Evolutionary conservation across 2,329 filamentous ascomycete species (phyloP).

Genomic region (Cryphonectria radicalis): DNA sequence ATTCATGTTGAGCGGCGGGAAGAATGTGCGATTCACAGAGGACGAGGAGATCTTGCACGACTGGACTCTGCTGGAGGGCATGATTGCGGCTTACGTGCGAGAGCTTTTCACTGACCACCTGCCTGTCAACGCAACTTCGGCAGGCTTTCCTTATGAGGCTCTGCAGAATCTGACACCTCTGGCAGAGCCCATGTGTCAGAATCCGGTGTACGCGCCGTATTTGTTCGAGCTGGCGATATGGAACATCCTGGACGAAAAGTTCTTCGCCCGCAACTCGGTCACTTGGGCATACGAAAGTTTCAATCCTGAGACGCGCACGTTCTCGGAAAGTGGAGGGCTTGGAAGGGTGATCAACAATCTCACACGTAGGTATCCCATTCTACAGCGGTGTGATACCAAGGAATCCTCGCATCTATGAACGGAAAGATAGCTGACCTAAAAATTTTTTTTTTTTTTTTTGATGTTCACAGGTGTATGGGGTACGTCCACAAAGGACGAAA

Average conservation of each 20-base stretch:
- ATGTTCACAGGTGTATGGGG: not conserved
- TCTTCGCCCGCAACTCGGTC: constrained; percentile 2
- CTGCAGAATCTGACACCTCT: not conserved
- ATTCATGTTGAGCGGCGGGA: not conserved
- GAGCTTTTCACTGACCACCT: not conserved
- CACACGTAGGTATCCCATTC: not conserved
- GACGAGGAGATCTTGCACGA: not conserved
- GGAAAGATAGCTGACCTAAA: not conserved
- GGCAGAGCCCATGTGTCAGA: not conserved
- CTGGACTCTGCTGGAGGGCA: constrained; percentile 1
- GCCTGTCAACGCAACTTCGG: not conserved
- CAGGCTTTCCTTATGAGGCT: not conserved
- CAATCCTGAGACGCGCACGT: not conserved
- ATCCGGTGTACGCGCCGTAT: constrained; percentile 1
- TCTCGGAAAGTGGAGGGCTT: not conserved
- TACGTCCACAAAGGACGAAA: not conserved
- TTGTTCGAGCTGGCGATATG: constrained; percentile 15
- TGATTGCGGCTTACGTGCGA: constrained; percentile 4
- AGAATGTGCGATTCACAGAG: not conserved
- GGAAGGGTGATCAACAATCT: not conserved
- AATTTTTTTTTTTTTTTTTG: not conserved
- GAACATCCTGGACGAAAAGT: constrained; percentile 10
- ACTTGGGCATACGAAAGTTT: constrained; percentile 12
- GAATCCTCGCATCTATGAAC: not conserved
- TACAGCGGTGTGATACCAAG: not conserved